A percentile compares a stretch with the other conserved stretches of the same genome.
Conservation (phyloP, 306 rosid genomes). For the Vigna hirtella region DNA sequence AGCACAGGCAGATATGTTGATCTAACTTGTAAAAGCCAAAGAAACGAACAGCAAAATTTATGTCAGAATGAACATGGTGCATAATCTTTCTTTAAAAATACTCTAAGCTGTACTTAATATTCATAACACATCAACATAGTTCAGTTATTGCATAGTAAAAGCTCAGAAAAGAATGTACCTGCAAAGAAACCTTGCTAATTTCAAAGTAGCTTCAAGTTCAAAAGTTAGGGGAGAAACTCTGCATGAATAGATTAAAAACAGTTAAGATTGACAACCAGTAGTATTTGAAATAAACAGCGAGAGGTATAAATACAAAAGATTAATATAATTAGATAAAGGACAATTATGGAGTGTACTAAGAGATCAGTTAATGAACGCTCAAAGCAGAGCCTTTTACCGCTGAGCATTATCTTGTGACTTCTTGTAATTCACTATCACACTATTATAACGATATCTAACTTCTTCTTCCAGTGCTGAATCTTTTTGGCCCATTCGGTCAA, state of each 20-base stretch:
- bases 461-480: slow-evolving; percentile 80
- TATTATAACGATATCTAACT: slow-evolving; percentile 81
- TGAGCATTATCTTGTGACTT: slow-evolving; percentile 94
- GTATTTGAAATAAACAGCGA: slow-evolving; percentile 31
- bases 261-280: slow-evolving; percentile 25
- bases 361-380: slow-evolving; percentile 29
- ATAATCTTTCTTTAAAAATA: slow-evolving; percentile 29
- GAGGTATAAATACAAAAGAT: slow-evolving; percentile 26
- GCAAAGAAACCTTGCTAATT: slow-evolving; percentile 96
- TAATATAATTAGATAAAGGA: slow-evolving; percentile 29
- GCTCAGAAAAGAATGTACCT: slow-evolving; percentile 57
- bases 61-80: background rate
- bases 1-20: slow-evolving; percentile 30
- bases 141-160: slow-evolving; percentile 26
- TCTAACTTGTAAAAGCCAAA: slow-evolving; percentile 30
- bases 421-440: slow-evolving; percentile 81
- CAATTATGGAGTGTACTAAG: background rate
- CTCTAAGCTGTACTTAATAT: slow-evolving; percentile 8
- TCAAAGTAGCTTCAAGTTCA: slow-evolving; percentile 98
- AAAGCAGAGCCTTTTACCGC: slow-evolving; percentile 59
- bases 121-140: slow-evolving; percentile 29
- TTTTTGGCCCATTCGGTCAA: slow-evolving; percentile 83
- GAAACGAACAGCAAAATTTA: slow-evolving; percentile 29
- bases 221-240: slow-evolving; percentile 98
- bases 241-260: slow-evolving; percentile 49